Evolutionary conservation across 2,329 filamentous ascomycete species (phyloP).

Genomic region (Hypoxylon sp.): DNA sequence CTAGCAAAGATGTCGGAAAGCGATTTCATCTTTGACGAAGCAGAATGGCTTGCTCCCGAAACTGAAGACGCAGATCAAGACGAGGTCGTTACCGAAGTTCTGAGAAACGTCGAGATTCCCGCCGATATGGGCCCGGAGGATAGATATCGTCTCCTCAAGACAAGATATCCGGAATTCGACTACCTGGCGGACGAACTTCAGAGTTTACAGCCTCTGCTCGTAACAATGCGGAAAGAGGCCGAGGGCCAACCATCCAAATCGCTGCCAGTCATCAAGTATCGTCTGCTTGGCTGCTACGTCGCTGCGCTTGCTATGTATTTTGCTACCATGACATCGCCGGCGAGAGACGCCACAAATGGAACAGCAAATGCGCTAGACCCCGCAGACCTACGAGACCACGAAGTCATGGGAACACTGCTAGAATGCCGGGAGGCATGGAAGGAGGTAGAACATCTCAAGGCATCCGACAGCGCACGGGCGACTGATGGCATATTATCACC

Average conservation of each 20-base stretch:
- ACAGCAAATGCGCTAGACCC: slow-evolving; percentile 71
- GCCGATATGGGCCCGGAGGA: slow-evolving; percentile 80
- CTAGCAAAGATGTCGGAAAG: slow-evolving; percentile 86
- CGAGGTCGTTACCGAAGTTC: slow-evolving; percentile 81
- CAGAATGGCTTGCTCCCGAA: slow-evolving; percentile 76
- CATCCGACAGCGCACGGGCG: slow-evolving; percentile 48
- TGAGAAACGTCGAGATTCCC: slow-evolving; percentile 83
- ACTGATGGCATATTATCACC: slow-evolving; percentile 33
- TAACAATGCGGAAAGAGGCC: slow-evolving; percentile 64
- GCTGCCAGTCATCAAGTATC: slow-evolving; percentile 74
- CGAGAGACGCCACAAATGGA: slow-evolving; percentile 63
- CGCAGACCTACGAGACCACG: slow-evolving; percentile 84
- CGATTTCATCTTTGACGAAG: slow-evolving; percentile 92
- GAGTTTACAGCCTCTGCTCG: slow-evolving; percentile 72
- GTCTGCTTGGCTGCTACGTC: slow-evolving; percentile 85
- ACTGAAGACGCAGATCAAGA: slow-evolving; percentile 58
- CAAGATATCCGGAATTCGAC: slow-evolving; percentile 91
- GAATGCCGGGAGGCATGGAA: slow-evolving; percentile 84
- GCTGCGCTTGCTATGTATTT: slow-evolving; percentile 93
- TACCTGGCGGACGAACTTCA: slow-evolving; percentile 82
- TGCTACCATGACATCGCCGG: slow-evolving; percentile 84
- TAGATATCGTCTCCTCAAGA: slow-evolving; percentile 75
- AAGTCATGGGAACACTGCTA: slow-evolving; percentile 86
- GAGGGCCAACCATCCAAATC: slow-evolving; percentile 60
- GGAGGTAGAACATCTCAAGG: slow-evolving; percentile 71